A percentile compares a stretch with the other conserved stretches of the same genome.
phyloP scores from a whole-genome alignment of 148 eudicot genomes.

The Vaccinium corymbosum region DNA sequence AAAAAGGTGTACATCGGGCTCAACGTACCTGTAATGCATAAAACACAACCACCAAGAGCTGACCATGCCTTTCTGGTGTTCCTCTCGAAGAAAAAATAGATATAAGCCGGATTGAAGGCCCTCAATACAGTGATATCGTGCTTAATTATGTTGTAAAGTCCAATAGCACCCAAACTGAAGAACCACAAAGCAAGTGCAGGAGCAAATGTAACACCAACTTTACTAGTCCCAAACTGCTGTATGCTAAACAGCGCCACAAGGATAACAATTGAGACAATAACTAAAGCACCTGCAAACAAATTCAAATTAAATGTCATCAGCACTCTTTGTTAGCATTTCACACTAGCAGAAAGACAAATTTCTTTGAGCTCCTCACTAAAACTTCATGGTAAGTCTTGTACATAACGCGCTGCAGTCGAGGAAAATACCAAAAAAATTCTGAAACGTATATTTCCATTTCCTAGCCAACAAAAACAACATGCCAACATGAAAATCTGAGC shows the following conservation, averaged over 20 bases:
- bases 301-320: background rate
- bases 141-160: conserved; percentile 67
- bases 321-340: background rate
- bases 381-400: background rate
- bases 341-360: background rate
- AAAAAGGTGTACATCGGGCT: background rate
- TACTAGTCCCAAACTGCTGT: conserved; percentile 90
- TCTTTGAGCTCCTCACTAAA: background rate
- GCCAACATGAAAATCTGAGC: conserved; percentile 2
- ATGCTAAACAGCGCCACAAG: conserved; percentile 86
- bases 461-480: background rate
- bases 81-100: conserved; percentile 74
- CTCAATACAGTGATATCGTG: conserved; percentile 59
- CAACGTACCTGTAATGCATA: conserved; percentile 89
- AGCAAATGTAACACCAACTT: conserved; percentile 90
- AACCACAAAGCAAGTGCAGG: conserved; percentile 96
- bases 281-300: conserved; percentile 63
- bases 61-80: conserved; percentile 78
- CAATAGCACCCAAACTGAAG: conserved; percentile 72
- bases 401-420: background rate
- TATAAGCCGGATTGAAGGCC: conserved; percentile 86
- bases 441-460: background rate
- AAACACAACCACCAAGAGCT: conserved; percentile 94
- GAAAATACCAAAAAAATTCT: background rate
- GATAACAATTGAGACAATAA: conserved; percentile 67